Evolutionary conservation across 345 rosid genomes (phyloP), one percentile per base, ranked within the genome.

Genomic region (Eucalyptus viminalis): DNA sequence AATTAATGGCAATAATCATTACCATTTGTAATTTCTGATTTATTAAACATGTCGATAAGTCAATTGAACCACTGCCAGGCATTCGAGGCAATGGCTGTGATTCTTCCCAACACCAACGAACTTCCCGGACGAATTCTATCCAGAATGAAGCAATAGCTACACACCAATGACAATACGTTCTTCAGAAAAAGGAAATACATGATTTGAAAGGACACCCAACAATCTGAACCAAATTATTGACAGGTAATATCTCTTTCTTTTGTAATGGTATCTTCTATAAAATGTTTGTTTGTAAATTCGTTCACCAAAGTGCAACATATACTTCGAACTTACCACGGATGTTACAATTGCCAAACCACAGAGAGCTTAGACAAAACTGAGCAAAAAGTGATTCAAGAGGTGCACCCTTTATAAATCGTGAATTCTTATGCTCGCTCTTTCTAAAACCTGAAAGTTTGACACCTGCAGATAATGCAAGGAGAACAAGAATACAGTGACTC

Each of bases 101-200:
- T 93, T 98, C 99, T 92, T 98, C 99, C 99, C 99, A 98, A 89
- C 94, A 97, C 98, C 97, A 98, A 89, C 99, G 99, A 89, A 96
- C 96, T 95, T 98, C 99, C 88, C 97, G 97, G 91, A 96, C 96
- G 90, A 98, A 98, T 91, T 98, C 98, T 91, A 97, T 88, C 99
- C 99, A 97, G 90, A 97, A 97, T 83, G 91, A 93, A 86, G 99
- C 96, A 90, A 98, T 95, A 89, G 99, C 99, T 98, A 89, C 86
- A 88, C 14, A 92, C n/a, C 88, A 54, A 92, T 44, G 86, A 89
- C 89, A 80, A 80, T 43, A 86, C 14, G 13, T 22, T 49, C 45
- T 86, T 92, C 49, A 86, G 89, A 89, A 87, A 65, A 86, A 89
- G 43, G 29, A 89, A 65, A 51, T 44, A 58, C n/a, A 34, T 43